Evolutionary conservation across 768 basidiomycete species (phyloP).

Genomic region (Pholiota molesta): DNA sequence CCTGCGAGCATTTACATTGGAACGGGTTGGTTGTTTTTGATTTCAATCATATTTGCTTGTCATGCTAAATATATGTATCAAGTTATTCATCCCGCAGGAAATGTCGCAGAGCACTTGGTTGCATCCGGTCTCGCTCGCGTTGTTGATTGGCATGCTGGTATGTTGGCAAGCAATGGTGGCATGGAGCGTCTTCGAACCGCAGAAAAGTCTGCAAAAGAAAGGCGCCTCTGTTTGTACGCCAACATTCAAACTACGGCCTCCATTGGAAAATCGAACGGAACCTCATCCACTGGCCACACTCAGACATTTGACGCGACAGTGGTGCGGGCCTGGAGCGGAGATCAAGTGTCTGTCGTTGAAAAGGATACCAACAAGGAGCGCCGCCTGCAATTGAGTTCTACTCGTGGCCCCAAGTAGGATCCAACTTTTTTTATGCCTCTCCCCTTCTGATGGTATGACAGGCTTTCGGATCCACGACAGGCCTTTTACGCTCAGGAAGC

Average conservation of each 20-base stretch:
- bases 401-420: slow-evolving; percentile 76
- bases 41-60: background rate
- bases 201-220: slow-evolving; percentile 81
- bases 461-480: slow-evolving; percentile 84
- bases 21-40: slow-evolving; percentile 49
- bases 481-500: slow-evolving; percentile 91
- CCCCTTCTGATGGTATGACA: slow-evolving; percentile 28
- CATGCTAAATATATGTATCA: background rate
- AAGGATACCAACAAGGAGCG: slow-evolving; percentile 77
- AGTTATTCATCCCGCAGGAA: slow-evolving; percentile 92
- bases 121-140: slow-evolving; percentile 86
- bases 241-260: slow-evolving; percentile 43
- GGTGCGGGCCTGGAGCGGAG: slow-evolving; percentile 87
- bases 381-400: slow-evolving; percentile 86
- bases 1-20: slow-evolving; percentile 91
- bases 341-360: slow-evolving; percentile 82
- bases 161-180: slow-evolving; percentile 81
- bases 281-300: slow-evolving; percentile 42
- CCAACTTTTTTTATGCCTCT: background rate
- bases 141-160: slow-evolving; percentile 97
- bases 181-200: slow-evolving; percentile 89
- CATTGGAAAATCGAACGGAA: slow-evolving; percentile 47
- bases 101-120: slow-evolving; percentile 89
- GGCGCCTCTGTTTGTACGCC: slow-evolving; percentile 70
- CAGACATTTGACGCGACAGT: slow-evolving; percentile 82